Evolutionary conservation across 23 red algal species (phyloP).

Genomic region (Pyropia yezoensis): DNA sequence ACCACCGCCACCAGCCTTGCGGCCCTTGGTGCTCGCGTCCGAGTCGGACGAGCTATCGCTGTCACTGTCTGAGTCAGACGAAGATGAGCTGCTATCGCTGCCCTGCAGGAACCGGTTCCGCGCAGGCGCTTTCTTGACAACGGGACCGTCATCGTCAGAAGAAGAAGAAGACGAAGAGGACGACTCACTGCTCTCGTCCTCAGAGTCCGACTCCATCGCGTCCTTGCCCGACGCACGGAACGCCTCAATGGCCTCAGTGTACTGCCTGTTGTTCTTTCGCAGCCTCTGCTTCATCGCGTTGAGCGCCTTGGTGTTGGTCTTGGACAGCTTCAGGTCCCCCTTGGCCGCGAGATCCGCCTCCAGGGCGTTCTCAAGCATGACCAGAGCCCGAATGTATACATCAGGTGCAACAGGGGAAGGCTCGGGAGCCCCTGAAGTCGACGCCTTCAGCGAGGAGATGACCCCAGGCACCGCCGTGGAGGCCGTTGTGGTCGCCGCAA

Average conservation of each 20-base stretch:
- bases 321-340: constrained; percentile 79
- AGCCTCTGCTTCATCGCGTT: constrained; percentile 85
- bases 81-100: not conserved
- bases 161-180: constrained; percentile 3
- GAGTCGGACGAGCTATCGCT: constrained; percentile 22
- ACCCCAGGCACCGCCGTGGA: constrained; percentile 38
- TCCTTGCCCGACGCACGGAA: constrained; percentile 64
- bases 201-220: constrained; percentile 30
- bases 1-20: constrained; percentile 1
- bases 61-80: constrained; percentile 26
- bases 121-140: not conserved
- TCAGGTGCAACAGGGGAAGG: constrained; percentile 10
- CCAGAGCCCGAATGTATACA: constrained; percentile 54
- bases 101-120: not conserved
- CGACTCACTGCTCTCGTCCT: constrained; percentile 14
- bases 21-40: constrained; percentile 3
- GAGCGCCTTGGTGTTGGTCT: constrained; percentile 98
- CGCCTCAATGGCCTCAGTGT: constrained; percentile 53
- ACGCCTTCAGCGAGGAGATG: constrained; percentile 1
- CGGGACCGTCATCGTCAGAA: constrained; percentile 2
- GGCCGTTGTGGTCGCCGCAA: constrained; percentile 68
- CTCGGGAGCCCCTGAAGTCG: not conserved
- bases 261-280: constrained; percentile 68
- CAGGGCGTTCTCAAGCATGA: constrained; percentile 77
- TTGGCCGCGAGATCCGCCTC: constrained; percentile 26